Evolutionary conservation across 805 yeast species (phyloP), one percentile per base, ranked within the genome.

Genomic region (Lipomyces anomalus): DNA sequence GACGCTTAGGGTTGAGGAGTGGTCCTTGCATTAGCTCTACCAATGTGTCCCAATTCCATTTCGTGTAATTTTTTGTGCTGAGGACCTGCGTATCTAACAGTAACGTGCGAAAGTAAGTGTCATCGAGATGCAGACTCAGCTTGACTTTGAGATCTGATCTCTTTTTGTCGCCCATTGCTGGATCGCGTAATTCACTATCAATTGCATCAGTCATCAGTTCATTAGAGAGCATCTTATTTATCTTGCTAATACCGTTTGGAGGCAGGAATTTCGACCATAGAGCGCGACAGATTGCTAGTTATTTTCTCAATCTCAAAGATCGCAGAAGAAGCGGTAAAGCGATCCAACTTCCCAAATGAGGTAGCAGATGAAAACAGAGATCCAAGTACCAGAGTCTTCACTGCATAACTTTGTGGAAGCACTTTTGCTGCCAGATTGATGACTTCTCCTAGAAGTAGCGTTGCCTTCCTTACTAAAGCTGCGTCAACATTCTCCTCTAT

Each of bases 11-110:
- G 57, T 78, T 81, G 47, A 76, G 64, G n/a, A 92, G 64, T 0
- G 97, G 95, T 0, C 96, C 96, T 55, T 75, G 81, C 55, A 87
- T 74, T n/a, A 92, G 66, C 47, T 79, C 83, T 16, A 75, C 67
- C 0, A 92, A 68, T 1, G 80, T 67, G 22, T 73, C 76, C 95
- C 97, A 89, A 58, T 88, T 80, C 99, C 99, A 92, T 41, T 78
- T 79, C 1, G 79, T 69, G 59, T 73, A 88, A 43, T 81, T 85
- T 59, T 90, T 92, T 0, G 94, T 80, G 3, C 82, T 73, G 33
- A 87, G 63, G 1, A 92, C 88, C 52, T 73, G 79, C 0, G 95
- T 79, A 39, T 80, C 81, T 23, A 68, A 66, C 4, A 92, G 70
- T 66, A 84, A 68, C 43, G 74, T 71, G 53, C 82, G 80, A 58